Conservation (phyloP, 2,329 filamentous ascomycete genomes). For the Diaporthe sp. region DNA sequence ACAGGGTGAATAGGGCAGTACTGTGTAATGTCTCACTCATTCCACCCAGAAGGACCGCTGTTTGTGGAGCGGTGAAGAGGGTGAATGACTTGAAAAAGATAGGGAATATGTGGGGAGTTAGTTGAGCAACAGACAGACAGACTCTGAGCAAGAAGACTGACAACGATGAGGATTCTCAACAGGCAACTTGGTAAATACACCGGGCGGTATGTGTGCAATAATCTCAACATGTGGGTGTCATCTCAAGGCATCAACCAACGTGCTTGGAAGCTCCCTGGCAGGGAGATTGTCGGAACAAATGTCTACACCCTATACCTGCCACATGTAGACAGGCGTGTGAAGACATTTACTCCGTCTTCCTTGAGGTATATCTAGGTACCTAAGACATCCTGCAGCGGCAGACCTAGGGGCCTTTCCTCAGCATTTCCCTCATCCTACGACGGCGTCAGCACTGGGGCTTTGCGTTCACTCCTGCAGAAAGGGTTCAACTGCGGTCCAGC, state of each 20-base stretch:
- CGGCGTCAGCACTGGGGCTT: conserved; percentile 25
- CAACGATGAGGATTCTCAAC: neutral
- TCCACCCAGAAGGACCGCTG: neutral
- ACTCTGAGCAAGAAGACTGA: neutral
- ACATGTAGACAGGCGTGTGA: neutral
- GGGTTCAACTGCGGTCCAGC: neutral
- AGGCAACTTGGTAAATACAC: neutral
- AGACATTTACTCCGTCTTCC: neutral
- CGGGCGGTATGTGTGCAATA: neutral
- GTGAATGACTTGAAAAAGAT: neutral
- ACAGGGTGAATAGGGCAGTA: neutral
- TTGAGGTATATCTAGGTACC: conserved; percentile 11
- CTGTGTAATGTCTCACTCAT: neutral
- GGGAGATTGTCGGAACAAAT: neutral
- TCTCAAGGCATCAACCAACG: neutral
- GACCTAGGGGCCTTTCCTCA: neutral
- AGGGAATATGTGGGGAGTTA: neutral
- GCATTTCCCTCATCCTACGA: neutral
- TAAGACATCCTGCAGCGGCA: neutral
- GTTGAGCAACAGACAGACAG: neutral
- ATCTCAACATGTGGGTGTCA: neutral
- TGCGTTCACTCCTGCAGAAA: conserved; percentile 1
- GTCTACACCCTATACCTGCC: neutral
- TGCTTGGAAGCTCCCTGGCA: conserved; percentile 13
- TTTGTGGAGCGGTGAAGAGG: conserved; percentile 1